Conservation (phyloP, 805 yeast genomes). For the Pichia phayaonensis region DNA sequence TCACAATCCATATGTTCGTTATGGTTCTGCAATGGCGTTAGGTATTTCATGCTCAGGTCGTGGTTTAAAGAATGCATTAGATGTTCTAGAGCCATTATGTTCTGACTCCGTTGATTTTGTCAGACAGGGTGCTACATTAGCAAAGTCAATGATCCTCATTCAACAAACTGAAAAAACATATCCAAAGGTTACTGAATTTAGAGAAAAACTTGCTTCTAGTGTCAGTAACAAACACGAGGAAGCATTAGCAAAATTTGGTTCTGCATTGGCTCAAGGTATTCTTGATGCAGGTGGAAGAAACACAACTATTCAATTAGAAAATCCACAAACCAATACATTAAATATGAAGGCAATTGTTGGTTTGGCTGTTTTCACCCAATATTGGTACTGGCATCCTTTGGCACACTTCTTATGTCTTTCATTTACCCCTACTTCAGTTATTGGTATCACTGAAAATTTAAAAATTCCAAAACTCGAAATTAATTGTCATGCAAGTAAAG, state of each 20-base stretch:
- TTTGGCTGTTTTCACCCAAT: constrained; percentile 78
- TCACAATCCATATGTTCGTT: constrained; percentile 96
- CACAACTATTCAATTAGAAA: constrained; percentile 88
- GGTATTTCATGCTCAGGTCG: constrained; percentile 98
- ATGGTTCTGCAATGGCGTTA: constrained; percentile 95
- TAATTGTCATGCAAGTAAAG: constrained; percentile 73
- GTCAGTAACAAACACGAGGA: constrained; percentile 87
- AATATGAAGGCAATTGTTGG: constrained; percentile 92
- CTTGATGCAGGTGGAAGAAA: constrained; percentile 98
- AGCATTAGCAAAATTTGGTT: constrained; percentile 96
- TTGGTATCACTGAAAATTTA: constrained; percentile 80
- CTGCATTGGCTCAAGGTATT: constrained; percentile 93
- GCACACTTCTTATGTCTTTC: constrained; percentile 89
- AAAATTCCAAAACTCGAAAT: constrained; percentile 79
- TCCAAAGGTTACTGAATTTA: constrained; percentile 74
- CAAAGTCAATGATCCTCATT: constrained; percentile 83
- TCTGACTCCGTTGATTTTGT: constrained; percentile 96
- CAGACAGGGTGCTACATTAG: constrained; percentile 94
- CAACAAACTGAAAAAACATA: constrained; percentile 76
- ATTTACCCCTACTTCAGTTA: constrained; percentile 84
- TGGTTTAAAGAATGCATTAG: constrained; percentile 80
- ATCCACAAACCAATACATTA: constrained; percentile 79
- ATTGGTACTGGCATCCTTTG: constrained; percentile 98
- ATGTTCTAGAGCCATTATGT: constrained; percentile 84
- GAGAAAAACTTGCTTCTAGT: constrained; percentile 67